Evolutionary conservation across 257 asterid genomes (phyloP), one percentile per base, ranked within the genome.

Genomic region (Anisodus tanguticus): DNA sequence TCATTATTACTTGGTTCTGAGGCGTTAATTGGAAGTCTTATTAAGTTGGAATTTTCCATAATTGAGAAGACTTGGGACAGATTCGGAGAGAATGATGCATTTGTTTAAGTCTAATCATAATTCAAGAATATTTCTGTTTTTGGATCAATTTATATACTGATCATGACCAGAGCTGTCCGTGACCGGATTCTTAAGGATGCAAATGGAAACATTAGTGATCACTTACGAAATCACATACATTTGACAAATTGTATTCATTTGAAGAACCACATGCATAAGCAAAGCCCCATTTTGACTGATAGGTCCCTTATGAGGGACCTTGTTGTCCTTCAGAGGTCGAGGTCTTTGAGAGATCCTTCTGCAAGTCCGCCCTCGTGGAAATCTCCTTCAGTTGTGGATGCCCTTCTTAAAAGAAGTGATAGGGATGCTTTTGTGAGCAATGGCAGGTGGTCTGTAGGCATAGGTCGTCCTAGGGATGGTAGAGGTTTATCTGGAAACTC

Each of bases 231-330:
- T 81, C 99, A 97, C 90, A 92, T 97, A 79, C 98, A 97, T 89
- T 87, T 97, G 89, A 97, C 99, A 6, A 97, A 97, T 82, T 97
- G 99, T 91, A 95, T 97, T 91, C 99, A 97, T 90, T 88, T 97
- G 90, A 97, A 95, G 93, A 93, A 95, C 90, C 97, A 93, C 83
- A 97, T 95, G 94, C 98, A 93, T 85, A 97, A 95, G 91, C 97
- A 95, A 58, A 97, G 99, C 87, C 98, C 99, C 8, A 92, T 93
- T 12, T 79, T 93, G 87, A 88, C 90, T 51, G 97, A 97, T 83
- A 89, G 93, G 88, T 91, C 93, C 37, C 93, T 97, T 55, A 92
- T 91, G 94, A 92, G 97, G 92, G 97, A 93, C 79, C 97, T 95
- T 43, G 94, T 88, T 8, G 91, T 86, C 85, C 97, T 96, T 83